Base-by-base conservation (phyloP, 768 basidiomycete genomes). In the Lentinula lateritia region DNA sequence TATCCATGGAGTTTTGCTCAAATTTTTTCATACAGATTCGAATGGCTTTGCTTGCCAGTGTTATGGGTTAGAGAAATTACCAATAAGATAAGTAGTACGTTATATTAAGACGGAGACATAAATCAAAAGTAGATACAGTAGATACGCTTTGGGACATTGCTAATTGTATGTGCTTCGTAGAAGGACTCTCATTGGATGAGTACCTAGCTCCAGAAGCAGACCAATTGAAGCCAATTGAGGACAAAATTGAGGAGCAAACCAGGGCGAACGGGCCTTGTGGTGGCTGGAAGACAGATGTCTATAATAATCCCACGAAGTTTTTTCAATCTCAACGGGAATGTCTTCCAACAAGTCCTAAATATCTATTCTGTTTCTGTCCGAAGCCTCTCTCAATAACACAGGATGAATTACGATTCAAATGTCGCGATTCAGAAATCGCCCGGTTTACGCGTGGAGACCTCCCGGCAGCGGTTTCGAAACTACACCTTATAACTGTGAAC, bases 1-100 rank as follows among this genome's bases (percentile, higher is more conserved):
- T 32, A 12, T 34, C 34, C 28, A 5, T 10, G 54, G 42, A 54
- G 57, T 56, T 42, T 61, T 63, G 4, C 7, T 34, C 6, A 42
- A 38, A 4, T 18, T 45, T 32, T 35, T 1, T 15, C 12, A 3
- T 13, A 35, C 69, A 90, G 88, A 82, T 90, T 67, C 85, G 89
- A 46, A 92, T 92, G 90, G 90, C 90, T 15, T 74, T 92, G n/a
- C 80, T 92, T 13, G 81, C 86, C 8, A 86, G 88, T 66, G 86
- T 90, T 20, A 73, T 76, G 70, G 72, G 71, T 9, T 76, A 61
- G 71, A 28, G 28, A 28, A 28, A 3, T 28, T 28, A 28, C 3
- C 28, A 28, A 28, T 28, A 28, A 28, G 2, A 28, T 28, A 28
- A 3, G 28, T 28, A 28, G 28, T 28, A 3, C 23, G 23, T 23